A percentile compares a stretch with the other conserved stretches of the same genome.
Evolutionary conservation across 2,329 filamentous ascomycete species (phyloP).

Genomic region (Sphaceloma murrayae): DNA sequence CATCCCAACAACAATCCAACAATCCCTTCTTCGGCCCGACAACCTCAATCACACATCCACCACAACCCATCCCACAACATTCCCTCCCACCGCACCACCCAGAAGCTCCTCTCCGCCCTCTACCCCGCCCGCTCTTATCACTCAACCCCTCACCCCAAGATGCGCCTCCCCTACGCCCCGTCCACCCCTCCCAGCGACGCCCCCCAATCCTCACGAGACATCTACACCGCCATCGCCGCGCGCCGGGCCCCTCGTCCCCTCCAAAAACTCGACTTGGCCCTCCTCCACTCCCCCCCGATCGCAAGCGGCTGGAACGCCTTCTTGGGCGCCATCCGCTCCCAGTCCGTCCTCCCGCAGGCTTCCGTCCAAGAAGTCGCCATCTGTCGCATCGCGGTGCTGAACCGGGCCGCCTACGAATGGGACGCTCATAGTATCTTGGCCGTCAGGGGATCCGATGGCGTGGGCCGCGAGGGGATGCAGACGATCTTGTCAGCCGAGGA

Average conservation of each 20-base stretch:
- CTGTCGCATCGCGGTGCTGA: slow-evolving; percentile 31
- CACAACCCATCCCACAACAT: not conserved
- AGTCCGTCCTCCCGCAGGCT: slow-evolving; percentile 25
- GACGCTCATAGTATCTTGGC: slow-evolving; percentile 28
- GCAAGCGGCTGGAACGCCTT: slow-evolving; percentile 69
- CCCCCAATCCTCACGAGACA: slow-evolving; percentile 36
- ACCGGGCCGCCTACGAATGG: slow-evolving; percentile 31
- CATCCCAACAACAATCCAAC: not conserved
- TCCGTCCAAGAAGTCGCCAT: slow-evolving; percentile 29
- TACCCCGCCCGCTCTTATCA: not conserved
- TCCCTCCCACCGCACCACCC: not conserved
- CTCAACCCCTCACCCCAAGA: slow-evolving; percentile 27
- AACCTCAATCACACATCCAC: not conserved
- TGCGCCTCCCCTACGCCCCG: slow-evolving; percentile 59
- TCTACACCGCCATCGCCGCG: slow-evolving; percentile 54
- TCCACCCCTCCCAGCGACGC: slow-evolving; percentile 45
- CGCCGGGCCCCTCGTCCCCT: slow-evolving; percentile 61
- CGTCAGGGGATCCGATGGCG: slow-evolving; percentile 24
- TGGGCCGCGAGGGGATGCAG: slow-evolving; percentile 13
- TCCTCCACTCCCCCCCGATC: slow-evolving; percentile 63
- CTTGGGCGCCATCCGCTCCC: slow-evolving; percentile 42
- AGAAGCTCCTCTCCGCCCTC: not conserved
- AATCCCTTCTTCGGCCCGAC: not conserved
- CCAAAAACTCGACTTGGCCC: slow-evolving; percentile 63
- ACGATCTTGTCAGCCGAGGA: slow-evolving; percentile 18